Conservation (phyloP, 23 red algal species). For the Agarophyton chilense region DNA sequence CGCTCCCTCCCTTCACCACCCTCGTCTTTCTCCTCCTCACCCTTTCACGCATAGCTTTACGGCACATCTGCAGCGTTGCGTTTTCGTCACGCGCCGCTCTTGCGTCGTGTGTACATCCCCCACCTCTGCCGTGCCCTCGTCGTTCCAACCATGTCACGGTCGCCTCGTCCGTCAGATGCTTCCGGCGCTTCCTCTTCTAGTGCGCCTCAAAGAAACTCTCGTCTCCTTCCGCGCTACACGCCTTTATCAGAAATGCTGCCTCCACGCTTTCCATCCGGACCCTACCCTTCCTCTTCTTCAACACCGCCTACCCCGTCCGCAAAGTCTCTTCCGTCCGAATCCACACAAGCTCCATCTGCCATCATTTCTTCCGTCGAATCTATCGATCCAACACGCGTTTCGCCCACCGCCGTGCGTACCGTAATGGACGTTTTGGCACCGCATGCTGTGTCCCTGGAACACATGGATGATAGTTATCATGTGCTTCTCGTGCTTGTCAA, state of each 20-base stretch:
- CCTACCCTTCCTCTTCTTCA: neutral
- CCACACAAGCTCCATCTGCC: neutral
- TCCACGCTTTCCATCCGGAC: neutral
- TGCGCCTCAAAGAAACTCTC: neutral
- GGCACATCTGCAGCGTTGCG: neutral
- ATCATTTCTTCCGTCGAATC: constrained; percentile 28
- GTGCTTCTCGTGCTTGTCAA: constrained; percentile 20
- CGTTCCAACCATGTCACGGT: neutral
- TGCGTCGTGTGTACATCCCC: neutral
- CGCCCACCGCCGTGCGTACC: neutral
- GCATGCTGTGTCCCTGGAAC: constrained; percentile 44
- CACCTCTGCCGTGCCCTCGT: too few species aligned
- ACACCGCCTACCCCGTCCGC: neutral
- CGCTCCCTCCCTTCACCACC: neutral
- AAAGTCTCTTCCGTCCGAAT: neutral
- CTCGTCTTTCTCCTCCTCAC: neutral
- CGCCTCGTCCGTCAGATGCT: neutral
- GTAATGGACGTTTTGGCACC: constrained; percentile 53
- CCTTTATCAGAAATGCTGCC: constrained; percentile 1
- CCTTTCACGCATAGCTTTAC: neutral
- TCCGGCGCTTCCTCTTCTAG: constrained; percentile 2
- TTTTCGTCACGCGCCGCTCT: neutral
- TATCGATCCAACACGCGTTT: neutral
- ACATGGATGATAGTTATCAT: constrained; percentile 50
- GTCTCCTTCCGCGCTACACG: constrained; percentile 23